These are phyloP conservation scores for Laguncularia racemosa DNA, from an alignment of 345 rosid species.

Conservation along the genomic window DNA sequence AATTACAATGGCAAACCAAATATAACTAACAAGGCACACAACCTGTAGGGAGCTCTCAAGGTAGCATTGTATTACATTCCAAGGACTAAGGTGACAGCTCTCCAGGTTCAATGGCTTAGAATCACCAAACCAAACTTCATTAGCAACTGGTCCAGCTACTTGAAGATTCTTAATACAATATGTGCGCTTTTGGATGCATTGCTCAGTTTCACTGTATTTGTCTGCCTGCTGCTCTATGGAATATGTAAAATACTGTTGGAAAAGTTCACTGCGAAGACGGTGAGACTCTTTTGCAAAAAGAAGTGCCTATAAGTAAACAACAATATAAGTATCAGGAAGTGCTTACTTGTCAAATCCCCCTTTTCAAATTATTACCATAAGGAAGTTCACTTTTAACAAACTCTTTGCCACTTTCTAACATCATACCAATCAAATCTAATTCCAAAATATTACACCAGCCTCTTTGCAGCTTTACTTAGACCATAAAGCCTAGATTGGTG, in stretches of 20 bases:
- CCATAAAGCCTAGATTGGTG: too few relatives aligned
- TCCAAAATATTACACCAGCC: too few relatives aligned
- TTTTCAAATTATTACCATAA: too few relatives aligned
- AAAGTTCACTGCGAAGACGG: conserved; percentile 56
- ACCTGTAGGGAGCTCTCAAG: conserved; percentile 97
- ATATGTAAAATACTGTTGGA: conserved; percentile 62
- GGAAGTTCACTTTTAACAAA: too few relatives aligned
- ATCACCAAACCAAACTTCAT: conserved; percentile 53
- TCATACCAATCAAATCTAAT: too few relatives aligned
- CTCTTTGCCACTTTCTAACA: too few relatives aligned
- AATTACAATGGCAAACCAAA: neutral
- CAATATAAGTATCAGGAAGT: neutral
- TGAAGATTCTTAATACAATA: conserved; percentile 35
- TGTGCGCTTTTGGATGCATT: conserved; percentile 26
- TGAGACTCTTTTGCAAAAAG: conserved; percentile 72
- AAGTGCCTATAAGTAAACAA: conserved; percentile 51
- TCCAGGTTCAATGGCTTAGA: conserved; percentile 30
- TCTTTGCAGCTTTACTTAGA: too few relatives aligned
- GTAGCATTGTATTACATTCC: conserved; percentile 78
- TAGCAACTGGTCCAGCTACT: conserved; percentile 34
- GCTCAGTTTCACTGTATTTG: conserved; percentile 32
- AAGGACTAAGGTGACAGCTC: conserved; percentile 65
- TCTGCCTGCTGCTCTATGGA: conserved; percentile 46
- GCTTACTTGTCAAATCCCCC: too few relatives aligned
- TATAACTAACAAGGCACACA: conserved; percentile 6